A percentile compares a stretch with the other conserved stretches of the same genome.
Evolutionary conservation across 2,329 filamentous ascomycete genomes (phyloP).

Genomic region (Diplodia seriata): DNA sequence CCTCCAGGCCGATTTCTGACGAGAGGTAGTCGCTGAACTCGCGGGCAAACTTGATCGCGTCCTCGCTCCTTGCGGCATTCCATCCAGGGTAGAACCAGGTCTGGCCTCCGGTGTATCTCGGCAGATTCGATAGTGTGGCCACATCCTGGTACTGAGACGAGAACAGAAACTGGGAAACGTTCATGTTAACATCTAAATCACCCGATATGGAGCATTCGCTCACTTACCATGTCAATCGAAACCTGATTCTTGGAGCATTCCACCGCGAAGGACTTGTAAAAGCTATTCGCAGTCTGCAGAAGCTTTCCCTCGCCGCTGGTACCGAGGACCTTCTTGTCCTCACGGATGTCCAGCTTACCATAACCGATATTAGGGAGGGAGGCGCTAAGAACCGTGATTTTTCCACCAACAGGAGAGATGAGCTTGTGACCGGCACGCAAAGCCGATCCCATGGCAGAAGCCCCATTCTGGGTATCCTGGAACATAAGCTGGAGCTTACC

Average conservation of each 20-base stretch:
- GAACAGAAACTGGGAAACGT: constrained; percentile 73
- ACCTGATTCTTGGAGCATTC: constrained; percentile 99
- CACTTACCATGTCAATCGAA: constrained; percentile 82
- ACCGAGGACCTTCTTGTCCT: constrained; percentile 94
- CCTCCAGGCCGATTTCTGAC: constrained; percentile 93
- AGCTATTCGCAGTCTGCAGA: constrained; percentile 90
- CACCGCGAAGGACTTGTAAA: constrained; percentile 99
- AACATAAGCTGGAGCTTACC: constrained; percentile 95
- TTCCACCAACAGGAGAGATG: constrained; percentile 91
- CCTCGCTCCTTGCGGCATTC: constrained; percentile 91
- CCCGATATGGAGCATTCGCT: neutral
- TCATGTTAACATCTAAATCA: neutral
- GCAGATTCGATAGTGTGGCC: constrained; percentile 92
- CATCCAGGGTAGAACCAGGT: constrained; percentile 99
- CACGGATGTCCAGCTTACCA: constrained; percentile 89
- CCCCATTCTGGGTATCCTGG: constrained; percentile 86
- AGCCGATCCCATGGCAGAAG: constrained; percentile 94
- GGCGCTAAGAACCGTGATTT: constrained; percentile 89
- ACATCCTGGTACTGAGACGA: constrained; percentile 97
- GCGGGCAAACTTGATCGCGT: constrained; percentile 96
- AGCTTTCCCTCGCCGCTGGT: constrained; percentile 90
- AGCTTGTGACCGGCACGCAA: constrained; percentile 93
- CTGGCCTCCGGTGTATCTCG: constrained; percentile 94
- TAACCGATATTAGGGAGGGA: constrained; percentile 89
- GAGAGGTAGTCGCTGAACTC: constrained; percentile 98